Percentiles rank a stretch among this genome's conserved stretches.
These are phyloP conservation scores for Fragilariopsis cylindrus DNA, from an alignment of 108 stramenopile genomes.

Conservation along the genomic window DNA sequence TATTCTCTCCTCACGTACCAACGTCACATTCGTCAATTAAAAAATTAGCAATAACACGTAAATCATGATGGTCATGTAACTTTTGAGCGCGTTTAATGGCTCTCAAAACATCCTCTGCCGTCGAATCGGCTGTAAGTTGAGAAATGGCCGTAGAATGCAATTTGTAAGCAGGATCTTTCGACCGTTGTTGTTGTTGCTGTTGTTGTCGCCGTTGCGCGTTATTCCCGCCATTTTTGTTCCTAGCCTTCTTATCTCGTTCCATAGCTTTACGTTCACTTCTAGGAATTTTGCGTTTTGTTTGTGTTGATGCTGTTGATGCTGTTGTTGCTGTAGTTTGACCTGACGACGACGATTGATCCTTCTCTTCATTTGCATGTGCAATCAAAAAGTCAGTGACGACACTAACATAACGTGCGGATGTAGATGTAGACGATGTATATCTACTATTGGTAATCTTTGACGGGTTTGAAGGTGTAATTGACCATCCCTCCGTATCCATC, in stretches of 20 bases:
- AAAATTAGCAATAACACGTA: conserved; percentile 68
- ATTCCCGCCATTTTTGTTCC: conserved; percentile 3
- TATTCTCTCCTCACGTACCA: neutral
- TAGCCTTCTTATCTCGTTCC: conserved; percentile 49
- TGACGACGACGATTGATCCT: conserved; percentile 10
- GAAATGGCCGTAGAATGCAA: conserved; percentile 55
- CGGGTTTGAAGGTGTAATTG: no score
- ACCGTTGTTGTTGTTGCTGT: neutral
- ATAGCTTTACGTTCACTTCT: conserved; percentile 60
- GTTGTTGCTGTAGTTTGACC: neutral
- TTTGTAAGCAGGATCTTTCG: conserved; percentile 14
- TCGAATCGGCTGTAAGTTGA: conserved; percentile 46
- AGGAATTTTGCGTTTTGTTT: conserved; percentile 28
- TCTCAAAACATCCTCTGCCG: conserved; percentile 71
- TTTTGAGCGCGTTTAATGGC: conserved; percentile 81
- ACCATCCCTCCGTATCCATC: neutral
- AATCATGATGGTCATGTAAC: conserved; percentile 67
- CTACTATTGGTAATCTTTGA: no score
- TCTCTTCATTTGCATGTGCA: conserved; percentile 10
- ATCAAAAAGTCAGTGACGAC: conserved; percentile 8
- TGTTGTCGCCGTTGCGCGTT: neutral
- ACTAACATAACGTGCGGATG: neutral
- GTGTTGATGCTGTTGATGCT: neutral
- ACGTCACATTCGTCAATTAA: conserved; percentile 63
- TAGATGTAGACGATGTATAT: no score